Evolutionary conservation across 495 filamentous ascomycete species (phyloP).

Genomic region (Elasticomyces elasticus): DNA sequence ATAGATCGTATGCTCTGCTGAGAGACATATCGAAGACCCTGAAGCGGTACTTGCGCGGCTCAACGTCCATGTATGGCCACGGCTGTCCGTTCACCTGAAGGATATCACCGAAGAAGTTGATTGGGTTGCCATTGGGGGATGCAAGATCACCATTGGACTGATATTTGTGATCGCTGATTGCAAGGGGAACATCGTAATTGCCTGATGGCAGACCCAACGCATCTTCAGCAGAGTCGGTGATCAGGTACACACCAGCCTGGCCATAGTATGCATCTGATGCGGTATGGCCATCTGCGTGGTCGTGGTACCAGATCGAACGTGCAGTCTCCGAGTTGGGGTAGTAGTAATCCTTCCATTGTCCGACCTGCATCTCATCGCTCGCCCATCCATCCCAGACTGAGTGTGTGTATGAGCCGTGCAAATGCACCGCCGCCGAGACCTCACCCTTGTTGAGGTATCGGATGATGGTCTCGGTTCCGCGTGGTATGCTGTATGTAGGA

Average conservation of each 20-base stretch:
- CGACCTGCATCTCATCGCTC: conserved; percentile 39
- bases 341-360: conserved; percentile 47
- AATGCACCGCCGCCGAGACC: conserved; percentile 37
- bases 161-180: conserved; percentile 43
- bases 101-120: conserved; percentile 44
- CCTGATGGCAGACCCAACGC: conserved; percentile 38
- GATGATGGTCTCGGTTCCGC: conserved; percentile 41
- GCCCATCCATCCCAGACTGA: conserved; percentile 46
- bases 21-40: conserved; percentile 42
- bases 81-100: conserved; percentile 49
- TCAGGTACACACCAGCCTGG: conserved; percentile 28
- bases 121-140: conserved; percentile 32
- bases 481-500: conserved; percentile 39
- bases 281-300: conserved; percentile 36
- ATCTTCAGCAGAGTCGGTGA: conserved; percentile 38
- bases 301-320: conserved; percentile 50
- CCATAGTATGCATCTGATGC: conserved; percentile 18
- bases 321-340: conserved; percentile 45
- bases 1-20: conserved; percentile 41
- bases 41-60: conserved; percentile 49
- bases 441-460: conserved; percentile 43
- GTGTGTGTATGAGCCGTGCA: conserved; percentile 43
- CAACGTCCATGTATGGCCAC: conserved; percentile 46
- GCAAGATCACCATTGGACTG: conserved; percentile 38
- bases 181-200: conserved; percentile 42